Base-by-base conservation (phyloP, 225 moss, liverwort and hornwort genomes). In the Climacium dendroides region DNA sequence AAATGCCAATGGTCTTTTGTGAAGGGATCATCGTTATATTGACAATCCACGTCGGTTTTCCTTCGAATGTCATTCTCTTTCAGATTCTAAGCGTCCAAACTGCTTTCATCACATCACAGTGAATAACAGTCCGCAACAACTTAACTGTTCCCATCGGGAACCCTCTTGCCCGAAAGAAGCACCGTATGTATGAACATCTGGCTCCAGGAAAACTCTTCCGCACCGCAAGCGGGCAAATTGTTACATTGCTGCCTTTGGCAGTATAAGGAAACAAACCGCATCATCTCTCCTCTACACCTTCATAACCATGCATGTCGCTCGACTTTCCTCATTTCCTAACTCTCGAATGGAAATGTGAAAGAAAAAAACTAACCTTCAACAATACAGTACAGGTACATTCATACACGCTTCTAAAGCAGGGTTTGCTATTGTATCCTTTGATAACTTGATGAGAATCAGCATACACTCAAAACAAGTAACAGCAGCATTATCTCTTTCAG, bases 381-480 rank as follows among this genome's bases (percentile, higher is more conserved):
- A 75, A 78, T 86, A 92, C 83, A 92, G 85, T 92, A 90, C 91
- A 92, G 41, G 80, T 74, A 74, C 83, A 35, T 76, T 74, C 86
- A 75, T 69, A 67, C 88, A 88, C 52, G 87, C 63, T 54, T 78
- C 61, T 53, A 78, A 24, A 83, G 65, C 85, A 80, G 67, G 22
- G 69, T 60, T 66, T 60, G 83, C 88, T 73, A 66, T 82, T 69
- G 61, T 74, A 83, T 79, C 77, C 58, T n/a, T 77, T 25, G 37
- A 69, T 32, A 39, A 53, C 53, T 83, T 59, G 74, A 88, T 77
- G 77, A 67, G 73, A 76, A 58, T 53, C 85, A 78, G 72, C 62
- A 52, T 76, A 60, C 71, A 57, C 76, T 75, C 77, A 69, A 52
- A 69, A 78, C 75, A 82, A 83, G 74, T 13, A 65, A 58, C 24